Evolutionary conservation across 192 early-diverging fungal species (phyloP).

Genomic region (Coemansia sp.): DNA sequence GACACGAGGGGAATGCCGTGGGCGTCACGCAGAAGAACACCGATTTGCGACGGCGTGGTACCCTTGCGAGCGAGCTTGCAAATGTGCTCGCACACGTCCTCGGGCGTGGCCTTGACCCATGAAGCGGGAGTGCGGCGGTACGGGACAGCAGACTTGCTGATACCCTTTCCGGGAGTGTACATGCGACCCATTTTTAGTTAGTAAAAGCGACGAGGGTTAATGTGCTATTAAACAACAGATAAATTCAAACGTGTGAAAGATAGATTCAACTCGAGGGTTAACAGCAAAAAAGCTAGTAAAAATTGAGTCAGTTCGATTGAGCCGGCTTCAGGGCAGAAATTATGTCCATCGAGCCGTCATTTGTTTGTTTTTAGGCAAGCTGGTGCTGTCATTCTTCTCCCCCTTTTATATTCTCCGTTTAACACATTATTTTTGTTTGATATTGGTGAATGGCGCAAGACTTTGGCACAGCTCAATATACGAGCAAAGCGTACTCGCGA

Average conservation of each 20-base stretch:
- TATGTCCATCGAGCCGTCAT: too few species aligned
- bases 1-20: slow-evolving; percentile 97
- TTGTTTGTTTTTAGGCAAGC: too few species aligned
- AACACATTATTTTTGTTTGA: background rate
- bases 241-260: slow-evolving; percentile 5
- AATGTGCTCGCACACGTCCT: slow-evolving; percentile 97
- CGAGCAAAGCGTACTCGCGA: background rate
- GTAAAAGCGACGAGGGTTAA: background rate
- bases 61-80: slow-evolving; percentile 99
- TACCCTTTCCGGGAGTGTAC: slow-evolving; percentile 99
- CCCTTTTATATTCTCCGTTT: too few species aligned
- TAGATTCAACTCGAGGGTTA: too few species aligned
- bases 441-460: background rate
- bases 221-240: slow-evolving; percentile 11
- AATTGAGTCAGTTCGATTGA: too few species aligned
- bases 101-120: slow-evolving; percentile 97
- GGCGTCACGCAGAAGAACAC: slow-evolving; percentile 94
- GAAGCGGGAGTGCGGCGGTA: slow-evolving; percentile 96
- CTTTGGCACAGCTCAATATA: background rate
- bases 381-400: too few species aligned
- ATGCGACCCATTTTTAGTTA: slow-evolving; percentile 79
- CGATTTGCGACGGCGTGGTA: slow-evolving; percentile 97
- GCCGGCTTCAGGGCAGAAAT: too few species aligned
- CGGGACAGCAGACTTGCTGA: slow-evolving; percentile 59
- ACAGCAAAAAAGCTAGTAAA: too few species aligned